Percentiles rank a stretch among this genome's conserved stretches.
These are phyloP conservation scores for Fraxinus velutina DNA, from an alignment of 305 asterid genomes.

Conservation along the genomic window DNA sequence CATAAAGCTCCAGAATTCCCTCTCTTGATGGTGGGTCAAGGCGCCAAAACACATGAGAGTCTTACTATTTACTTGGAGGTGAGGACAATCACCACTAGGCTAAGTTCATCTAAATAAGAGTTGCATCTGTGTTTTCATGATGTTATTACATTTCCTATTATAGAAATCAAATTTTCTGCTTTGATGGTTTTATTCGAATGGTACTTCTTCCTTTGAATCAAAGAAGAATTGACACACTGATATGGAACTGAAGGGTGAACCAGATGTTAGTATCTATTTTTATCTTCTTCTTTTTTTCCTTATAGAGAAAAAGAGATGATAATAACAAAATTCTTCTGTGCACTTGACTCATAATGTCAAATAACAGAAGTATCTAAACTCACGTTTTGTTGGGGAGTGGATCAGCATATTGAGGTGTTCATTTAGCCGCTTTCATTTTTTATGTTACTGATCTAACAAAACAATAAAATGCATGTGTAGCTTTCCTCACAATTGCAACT, in stretches of 20 bases:
- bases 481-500: not conserved
- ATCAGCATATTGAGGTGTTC: not conserved
- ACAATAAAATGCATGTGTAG: conserved; percentile 14
- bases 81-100: not conserved
- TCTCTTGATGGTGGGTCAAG: not conserved
- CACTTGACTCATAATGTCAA: not conserved
- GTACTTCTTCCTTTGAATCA: not conserved
- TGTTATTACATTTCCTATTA: not conserved
- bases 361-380: conserved; percentile 1
- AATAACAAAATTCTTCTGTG: not conserved
- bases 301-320: not conserved
- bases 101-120: not conserved
- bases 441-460: not conserved
- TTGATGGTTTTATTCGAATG: not conserved
- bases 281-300: not conserved
- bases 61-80: not conserved
- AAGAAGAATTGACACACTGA: not conserved
- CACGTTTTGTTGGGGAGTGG: not conserved
- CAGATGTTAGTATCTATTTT: not conserved
- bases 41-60: not conserved
- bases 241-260: not conserved
- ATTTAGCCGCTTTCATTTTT: not conserved
- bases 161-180: not conserved
- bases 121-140: not conserved
- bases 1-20: not conserved